Base-by-base conservation (phyloP, 495 filamentous ascomycete species). In the Margaritispora aquatica region DNA sequence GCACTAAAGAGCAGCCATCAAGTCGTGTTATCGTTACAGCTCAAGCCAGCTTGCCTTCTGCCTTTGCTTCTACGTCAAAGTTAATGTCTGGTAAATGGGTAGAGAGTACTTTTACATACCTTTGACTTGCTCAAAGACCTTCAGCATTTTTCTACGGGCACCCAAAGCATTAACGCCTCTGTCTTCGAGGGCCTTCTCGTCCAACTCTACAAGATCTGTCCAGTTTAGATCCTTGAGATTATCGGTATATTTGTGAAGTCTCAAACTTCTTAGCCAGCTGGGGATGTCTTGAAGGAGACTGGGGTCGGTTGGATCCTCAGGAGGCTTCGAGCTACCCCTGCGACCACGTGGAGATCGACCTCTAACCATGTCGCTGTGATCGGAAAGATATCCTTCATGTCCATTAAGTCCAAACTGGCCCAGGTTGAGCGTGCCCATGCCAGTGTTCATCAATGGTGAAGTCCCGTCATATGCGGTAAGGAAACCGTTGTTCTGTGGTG, bases 161-260 rank as follows among this genome's bases (percentile, higher is more conserved):
- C 94, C 94, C 60, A 97, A 80, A 46, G 94, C 94, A 71, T 96
- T 97, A 29, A 98, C 94, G 50, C 94, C 94, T 55, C 90, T 85
- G 11, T 92, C 88, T 73, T 97, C 93, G 65, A 98, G 77, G 55
- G 89, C 92, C 73, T 91, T 92, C 68, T 98, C 95, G 70, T 96
- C 89, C 59, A 98, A 77, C 71, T 92, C 88, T 63, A 98, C 75
- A 66, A 98, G 68, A 17, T 98, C 93, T n/a, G 83, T 88, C 94
- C 94, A 98, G 63, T 93, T 90, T 72, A 97, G 80, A 70, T 96
- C 92, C 74, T 97, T 98, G 66, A 98, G 75, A 69, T 97, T 92
- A 63, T 98, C 94, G 34, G 94, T 98, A 73, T 98, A 98, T 77
- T 98, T 98, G 77, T 98, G 94, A 64, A 98, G 77, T 59, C 94